Evolutionary conservation across 345 rosid genomes (phyloP).

Genomic region (Crucihimalaya himalaica): DNA sequence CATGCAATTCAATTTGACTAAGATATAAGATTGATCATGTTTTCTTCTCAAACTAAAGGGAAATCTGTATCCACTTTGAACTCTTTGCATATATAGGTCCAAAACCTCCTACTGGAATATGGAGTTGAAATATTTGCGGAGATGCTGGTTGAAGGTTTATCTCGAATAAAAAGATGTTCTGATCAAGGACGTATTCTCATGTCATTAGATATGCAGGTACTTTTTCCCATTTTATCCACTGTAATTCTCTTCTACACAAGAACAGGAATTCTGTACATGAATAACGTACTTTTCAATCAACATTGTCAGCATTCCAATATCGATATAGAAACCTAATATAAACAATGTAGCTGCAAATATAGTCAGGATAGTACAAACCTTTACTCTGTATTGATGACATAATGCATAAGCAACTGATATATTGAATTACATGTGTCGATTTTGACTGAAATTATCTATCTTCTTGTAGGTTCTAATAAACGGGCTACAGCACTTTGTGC

Average conservation of each 20-base stretch:
- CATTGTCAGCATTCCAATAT: neutral
- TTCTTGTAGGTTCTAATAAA: constrained; percentile 73
- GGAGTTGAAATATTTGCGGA: constrained; percentile 92
- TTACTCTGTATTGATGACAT: constrained; percentile 7
- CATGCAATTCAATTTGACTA: neutral
- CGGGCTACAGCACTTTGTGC: constrained; percentile 83
- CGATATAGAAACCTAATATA: neutral
- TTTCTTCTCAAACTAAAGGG: constrained; percentile 2
- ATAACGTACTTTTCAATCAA: neutral
- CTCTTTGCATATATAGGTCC: constrained; percentile 50
- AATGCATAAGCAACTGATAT: neutral
- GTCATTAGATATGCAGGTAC: constrained; percentile 95
- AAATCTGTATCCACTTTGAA: neutral
- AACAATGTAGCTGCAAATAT: constrained; percentile 7
- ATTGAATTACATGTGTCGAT: neutral
- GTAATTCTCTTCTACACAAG: neutral
- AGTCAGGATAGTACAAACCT: constrained; percentile 4
- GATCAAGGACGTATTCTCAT: constrained; percentile 97
- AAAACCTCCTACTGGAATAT: constrained; percentile 69
- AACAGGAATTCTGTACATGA: constrained; percentile 1
- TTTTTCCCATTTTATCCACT: neutral
- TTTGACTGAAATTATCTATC: neutral
- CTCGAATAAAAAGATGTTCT: constrained; percentile 87
- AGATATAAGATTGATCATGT: constrained; percentile 4
- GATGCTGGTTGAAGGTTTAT: constrained; percentile 88